Percentiles rank a stretch among this genome's conserved stretches.
Evolutionary conservation across 139 green algal genomes (phyloP).

Genomic region (Dunaliella primolecta): DNA sequence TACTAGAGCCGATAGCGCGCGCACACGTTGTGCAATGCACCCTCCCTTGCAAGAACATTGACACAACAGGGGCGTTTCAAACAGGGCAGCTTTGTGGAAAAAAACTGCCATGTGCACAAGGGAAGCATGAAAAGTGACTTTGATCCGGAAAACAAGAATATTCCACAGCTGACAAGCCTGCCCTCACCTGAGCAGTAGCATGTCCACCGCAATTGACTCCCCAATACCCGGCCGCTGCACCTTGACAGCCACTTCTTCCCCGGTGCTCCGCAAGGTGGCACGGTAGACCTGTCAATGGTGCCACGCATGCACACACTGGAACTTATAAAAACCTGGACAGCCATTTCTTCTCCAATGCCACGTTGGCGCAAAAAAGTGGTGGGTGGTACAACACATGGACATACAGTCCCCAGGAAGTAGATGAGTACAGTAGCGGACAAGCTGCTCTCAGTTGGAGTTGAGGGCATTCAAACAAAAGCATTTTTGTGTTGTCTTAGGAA

Average conservation of each 20-base stretch:
- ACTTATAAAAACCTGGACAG: not conserved
- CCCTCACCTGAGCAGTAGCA: constrained; percentile 81
- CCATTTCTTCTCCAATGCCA: no score
- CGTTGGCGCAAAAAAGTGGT: not conserved
- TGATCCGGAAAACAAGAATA: not conserved
- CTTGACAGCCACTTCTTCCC: constrained; percentile 90
- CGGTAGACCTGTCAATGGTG: constrained; percentile 74
- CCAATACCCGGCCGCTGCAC: constrained; percentile 92
- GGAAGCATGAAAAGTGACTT: no score
- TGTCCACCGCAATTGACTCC: constrained; percentile 89
- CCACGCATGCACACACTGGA: not conserved
- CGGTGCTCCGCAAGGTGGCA: constrained; percentile 61
- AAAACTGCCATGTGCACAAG: not conserved
- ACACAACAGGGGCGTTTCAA: not conserved
- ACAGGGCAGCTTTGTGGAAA: no score
- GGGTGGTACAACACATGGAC: not conserved
- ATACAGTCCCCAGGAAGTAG: not conserved
- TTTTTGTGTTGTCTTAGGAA: no score
- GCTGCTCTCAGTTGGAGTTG: no score
- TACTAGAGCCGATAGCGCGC: no score
- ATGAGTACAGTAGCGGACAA: not conserved
- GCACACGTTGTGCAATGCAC: no score
- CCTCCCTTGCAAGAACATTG: no score
- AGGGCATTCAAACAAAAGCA: not conserved
- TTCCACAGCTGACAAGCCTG: not conserved